Evolutionary conservation across 1,284 basidiomycete species (phyloP), one percentile per base, ranked within the genome.

Genomic region (Moesziomyces aphidis): DNA sequence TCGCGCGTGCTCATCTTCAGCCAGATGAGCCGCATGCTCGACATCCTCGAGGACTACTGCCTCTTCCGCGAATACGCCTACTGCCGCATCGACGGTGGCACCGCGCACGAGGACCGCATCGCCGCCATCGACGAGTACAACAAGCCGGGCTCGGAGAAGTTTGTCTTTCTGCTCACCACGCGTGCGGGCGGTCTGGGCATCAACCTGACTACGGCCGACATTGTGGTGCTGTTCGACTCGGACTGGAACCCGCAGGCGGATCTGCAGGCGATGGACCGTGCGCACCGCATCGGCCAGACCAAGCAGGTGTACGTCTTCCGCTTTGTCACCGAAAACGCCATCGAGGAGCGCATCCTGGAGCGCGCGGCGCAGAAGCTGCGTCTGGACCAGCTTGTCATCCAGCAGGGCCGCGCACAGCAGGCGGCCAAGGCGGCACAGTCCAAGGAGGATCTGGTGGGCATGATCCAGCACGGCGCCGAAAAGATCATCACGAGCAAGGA

Each of bases 171-270:
- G 59, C 88, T 99, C 8, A 99, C 97, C 0, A 99, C 97, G 1
- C 91, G 97, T 71, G 97, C 97, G n/a, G 97, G 97, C 74, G 97
- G 97, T 56, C 87, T 99, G 50, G 97, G 97, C 69, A 99, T 99
- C 87, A 99, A 99, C 85, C 86, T 99, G 77, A 97, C 95, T 5
- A 91, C 92, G 0, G 97, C 96, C 13, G 97, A 99, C 85, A 89
- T 97, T 58, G 96, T 99, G 50, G 91, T 99, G 0, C 87, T 99
- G n/a, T 99, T 98, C 77, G 97, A 99, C 83, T 93, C 91, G 73
- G 97, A 99, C 86, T 99, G 96, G 96, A 99, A 99, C 85, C 96
- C 97, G 1, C 96, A 99, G 86, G 96, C 96, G 5, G 97, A 99
- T 87, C 85, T 99, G 60, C 97, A 99, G 85, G 97, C 97, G 7